Conservation (phyloP, 768 basidiomycete species). For the Favolaschia claudopus region DNA sequence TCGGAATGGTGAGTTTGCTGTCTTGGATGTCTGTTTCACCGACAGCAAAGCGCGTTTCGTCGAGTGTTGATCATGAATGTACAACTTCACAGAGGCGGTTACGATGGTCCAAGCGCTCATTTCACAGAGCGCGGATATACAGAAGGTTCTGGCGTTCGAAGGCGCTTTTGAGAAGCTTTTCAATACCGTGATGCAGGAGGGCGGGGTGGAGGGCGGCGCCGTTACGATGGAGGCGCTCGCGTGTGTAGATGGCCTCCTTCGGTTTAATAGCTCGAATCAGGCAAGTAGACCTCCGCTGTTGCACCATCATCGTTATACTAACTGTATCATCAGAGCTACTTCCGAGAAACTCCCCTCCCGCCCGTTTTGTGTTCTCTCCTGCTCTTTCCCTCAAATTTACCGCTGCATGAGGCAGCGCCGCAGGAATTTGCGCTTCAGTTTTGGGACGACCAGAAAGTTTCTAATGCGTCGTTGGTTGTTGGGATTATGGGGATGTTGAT, state of each 20-base stretch:
- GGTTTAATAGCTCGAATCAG: slow-evolving; percentile 96
- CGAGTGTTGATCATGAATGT: not conserved
- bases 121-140: slow-evolving; percentile 90
- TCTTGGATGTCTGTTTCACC: not conserved
- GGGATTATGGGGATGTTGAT: slow-evolving; percentile 88
- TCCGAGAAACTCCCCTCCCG: slow-evolving; percentile 85
- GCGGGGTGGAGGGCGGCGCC: slow-evolving; percentile 90
- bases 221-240: slow-evolving; percentile 86
- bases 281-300: slow-evolving; percentile 46
- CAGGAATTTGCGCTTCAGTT: slow-evolving; percentile 95
- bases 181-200: slow-evolving; percentile 84
- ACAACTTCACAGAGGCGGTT: slow-evolving; percentile 71
- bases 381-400: slow-evolving; percentile 72
- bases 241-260: slow-evolving; percentile 85
- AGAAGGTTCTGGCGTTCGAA: slow-evolving; percentile 96
- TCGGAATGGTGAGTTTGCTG: slow-evolving; percentile 72
- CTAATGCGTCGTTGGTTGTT: slow-evolving; percentile 81
- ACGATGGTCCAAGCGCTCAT: slow-evolving; percentile 82
- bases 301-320: slow-evolving; percentile 16
- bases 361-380: slow-evolving; percentile 71
- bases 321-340: slow-evolving; percentile 78
- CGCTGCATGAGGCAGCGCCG: slow-evolving; percentile 64
- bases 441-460: slow-evolving; percentile 92
- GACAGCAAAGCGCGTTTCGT: not conserved
- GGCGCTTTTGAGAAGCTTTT: slow-evolving; percentile 97